Conservation (phyloP, 2,329 filamentous ascomycete species). For the Hypomyces perniciosus region DNA sequence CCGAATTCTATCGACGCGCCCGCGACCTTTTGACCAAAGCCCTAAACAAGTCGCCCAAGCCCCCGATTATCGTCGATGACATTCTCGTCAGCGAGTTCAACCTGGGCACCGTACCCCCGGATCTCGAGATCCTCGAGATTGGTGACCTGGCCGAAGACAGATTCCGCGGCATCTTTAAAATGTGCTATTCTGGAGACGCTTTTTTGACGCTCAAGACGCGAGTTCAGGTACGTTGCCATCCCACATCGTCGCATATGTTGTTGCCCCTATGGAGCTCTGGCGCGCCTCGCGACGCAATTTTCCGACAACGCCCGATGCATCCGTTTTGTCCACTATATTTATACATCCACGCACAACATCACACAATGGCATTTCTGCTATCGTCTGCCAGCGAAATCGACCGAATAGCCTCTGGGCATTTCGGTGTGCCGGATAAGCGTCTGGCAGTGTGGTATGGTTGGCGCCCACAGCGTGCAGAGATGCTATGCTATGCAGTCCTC, state of each 20-base stretch:
- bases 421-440: slow-evolving; percentile 5
- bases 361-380: neutral
- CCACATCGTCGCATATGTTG: slow-evolving; percentile 10
- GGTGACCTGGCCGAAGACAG: slow-evolving; percentile 95
- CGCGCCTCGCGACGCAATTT: slow-evolving; percentile 8
- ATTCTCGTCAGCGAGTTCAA: slow-evolving; percentile 98
- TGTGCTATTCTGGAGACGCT: slow-evolving; percentile 94
- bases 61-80: slow-evolving; percentile 98
- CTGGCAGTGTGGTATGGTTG: no score
- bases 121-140: slow-evolving; percentile 95
- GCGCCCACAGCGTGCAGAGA: no score
- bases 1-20: slow-evolving; percentile 80
- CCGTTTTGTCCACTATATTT: slow-evolving; percentile 6
- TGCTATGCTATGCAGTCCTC: neutral
- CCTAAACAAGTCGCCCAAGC: slow-evolving; percentile 95
- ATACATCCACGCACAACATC: neutral
- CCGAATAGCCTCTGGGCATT: neutral
- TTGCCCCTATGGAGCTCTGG: slow-evolving; percentile 5
- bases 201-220: slow-evolving; percentile 92
- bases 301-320: slow-evolving; percentile 17
- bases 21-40: slow-evolving; percentile 91
- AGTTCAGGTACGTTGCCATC: slow-evolving; percentile 65
- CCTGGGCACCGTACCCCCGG: slow-evolving; percentile 86
- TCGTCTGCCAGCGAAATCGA: slow-evolving; percentile 15
- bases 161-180: slow-evolving; percentile 98